Evolutionary conservation across 2,329 filamentous ascomycete genomes (phyloP), one percentile per base, ranked within the genome.

Genomic region (Chaetoscypha palmicola): DNA sequence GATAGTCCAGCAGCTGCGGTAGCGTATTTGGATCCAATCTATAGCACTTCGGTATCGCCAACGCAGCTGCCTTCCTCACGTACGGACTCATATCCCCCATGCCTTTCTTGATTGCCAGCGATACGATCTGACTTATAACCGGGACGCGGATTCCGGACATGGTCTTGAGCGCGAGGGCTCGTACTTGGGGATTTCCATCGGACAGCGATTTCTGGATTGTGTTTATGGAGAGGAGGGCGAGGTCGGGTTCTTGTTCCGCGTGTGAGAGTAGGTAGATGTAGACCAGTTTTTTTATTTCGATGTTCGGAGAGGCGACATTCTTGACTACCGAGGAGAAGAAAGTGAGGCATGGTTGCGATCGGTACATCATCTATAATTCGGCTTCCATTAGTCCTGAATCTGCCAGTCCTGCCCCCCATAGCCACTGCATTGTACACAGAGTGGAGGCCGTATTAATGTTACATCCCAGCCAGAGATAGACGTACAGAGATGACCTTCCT

Each of bases 271-370:
- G 81, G 67, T 96, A 98, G 63, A 96, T 94, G 71, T 98, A 98
- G 50, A 98, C 92, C 44, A 98, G 80, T 66, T 97, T 97, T 68
- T 96, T 94, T 66, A 97, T 90, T 60, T 94, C 89, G 58, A 96
- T 76, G 58, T 89, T 95, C 11, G 90, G 85, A 28, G 87, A 95
- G 21, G 91, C 91, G 47, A 96, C 88, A 58, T 97, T 98, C 70
- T 98, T 98, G 64, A 98, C 88, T 43, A 98, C 86, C 19, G 89
- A 86, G n/a, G 91, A 94, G 72, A 98, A 98, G 73, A 91, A 94
- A 17, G 86, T 82, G 2, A 94, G 74, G 46, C 89, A 95, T 55
- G 87, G 83, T 63, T 94, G 86, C 57, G 86, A 81, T 55, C 81
- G 81, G 68, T 96, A 97, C 80, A 95, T 94, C 84, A 97, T 91